A percentile compares a stretch with the other conserved stretches of the same genome.
phyloP scores from a whole-genome alignment of 257 asterid genomes.

The Solanum paucissectum region DNA sequence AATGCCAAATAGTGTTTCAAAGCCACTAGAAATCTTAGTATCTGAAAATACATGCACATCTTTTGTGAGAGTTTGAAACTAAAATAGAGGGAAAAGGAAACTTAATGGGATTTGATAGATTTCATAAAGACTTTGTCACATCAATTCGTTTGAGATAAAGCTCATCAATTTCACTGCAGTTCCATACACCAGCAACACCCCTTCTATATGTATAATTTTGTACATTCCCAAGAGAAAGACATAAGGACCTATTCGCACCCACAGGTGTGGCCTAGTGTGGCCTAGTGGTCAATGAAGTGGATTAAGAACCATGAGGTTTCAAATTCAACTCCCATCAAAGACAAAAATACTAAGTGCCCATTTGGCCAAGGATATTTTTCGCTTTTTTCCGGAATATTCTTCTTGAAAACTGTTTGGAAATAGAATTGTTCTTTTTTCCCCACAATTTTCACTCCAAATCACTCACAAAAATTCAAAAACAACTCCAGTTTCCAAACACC shows the following conservation, averaged over 20 bases:
- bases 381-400: background rate
- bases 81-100: background rate
- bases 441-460: background rate
- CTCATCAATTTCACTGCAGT: background rate
- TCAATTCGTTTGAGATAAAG: background rate
- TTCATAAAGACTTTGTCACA: background rate
- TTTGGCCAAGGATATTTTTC: background rate
- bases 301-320: background rate
- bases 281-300: background rate
- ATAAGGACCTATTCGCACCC: background rate
- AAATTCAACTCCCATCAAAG: background rate
- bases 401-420: background rate
- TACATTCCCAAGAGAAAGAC: background rate
- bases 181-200: background rate
- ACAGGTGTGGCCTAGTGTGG: too few relatives aligned
- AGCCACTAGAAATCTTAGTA: background rate
- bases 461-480: background rate
- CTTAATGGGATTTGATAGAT: background rate
- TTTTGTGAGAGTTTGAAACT: background rate
- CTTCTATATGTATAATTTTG: background rate
- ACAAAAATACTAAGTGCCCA: background rate
- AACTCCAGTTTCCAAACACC: background rate
- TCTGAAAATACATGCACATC: background rate
- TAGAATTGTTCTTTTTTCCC: background rate
- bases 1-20: background rate